Conservation (phyloP, 129 eudicot species). For the Sambucus nigra region DNA sequence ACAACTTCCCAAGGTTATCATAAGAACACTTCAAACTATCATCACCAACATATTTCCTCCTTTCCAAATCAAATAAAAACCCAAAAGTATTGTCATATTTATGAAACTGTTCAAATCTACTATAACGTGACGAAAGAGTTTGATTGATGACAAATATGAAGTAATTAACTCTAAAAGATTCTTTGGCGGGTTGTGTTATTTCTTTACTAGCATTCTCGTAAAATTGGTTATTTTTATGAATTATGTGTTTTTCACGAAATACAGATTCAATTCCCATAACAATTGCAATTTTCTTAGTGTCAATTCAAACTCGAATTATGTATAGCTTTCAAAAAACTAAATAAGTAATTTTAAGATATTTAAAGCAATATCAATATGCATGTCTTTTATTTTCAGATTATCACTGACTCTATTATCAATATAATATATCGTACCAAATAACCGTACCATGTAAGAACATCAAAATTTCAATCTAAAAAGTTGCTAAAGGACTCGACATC, state of each 20-base stretch:
- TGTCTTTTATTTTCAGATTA: background rate
- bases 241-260: background rate
- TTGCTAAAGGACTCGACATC: conserved; percentile 11
- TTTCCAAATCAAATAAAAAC: no score
- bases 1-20: no score
- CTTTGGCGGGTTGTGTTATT: no score
- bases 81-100: no score
- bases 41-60: no score
- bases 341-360: background rate
- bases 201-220: background rate
- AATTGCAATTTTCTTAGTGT: background rate
- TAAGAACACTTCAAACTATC: no score
- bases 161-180: no score
- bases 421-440: background rate
- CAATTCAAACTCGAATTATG: background rate
- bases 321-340: background rate
- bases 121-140: no score
- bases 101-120: no score
- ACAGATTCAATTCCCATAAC: background rate
- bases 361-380: conserved; percentile 6
- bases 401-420: background rate
- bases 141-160: no score
- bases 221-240: conserved; percentile 9
- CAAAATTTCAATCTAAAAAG: background rate
- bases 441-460: conserved; percentile 2